Conservation (phyloP, 306 rosid species). For the Adenanthera pavonina region DNA sequence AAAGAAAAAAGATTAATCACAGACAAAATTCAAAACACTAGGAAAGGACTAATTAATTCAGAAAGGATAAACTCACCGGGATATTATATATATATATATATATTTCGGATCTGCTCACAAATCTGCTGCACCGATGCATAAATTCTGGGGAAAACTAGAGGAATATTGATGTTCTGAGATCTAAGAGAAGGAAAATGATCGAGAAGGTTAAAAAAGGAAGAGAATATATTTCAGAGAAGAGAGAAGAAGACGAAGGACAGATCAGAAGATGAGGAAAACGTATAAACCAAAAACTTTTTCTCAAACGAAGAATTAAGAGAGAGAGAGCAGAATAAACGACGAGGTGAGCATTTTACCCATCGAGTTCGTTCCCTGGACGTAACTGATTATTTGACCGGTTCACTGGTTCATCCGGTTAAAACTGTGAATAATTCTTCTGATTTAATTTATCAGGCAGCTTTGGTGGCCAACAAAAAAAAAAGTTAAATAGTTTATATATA, state of each 20-base stretch:
- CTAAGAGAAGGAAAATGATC: not conserved
- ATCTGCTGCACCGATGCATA: not conserved
- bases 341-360: not conserved
- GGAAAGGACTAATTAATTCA: not conserved
- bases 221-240: not conserved
- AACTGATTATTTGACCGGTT: not conserved
- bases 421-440: not conserved
- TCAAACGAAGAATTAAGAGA: not conserved
- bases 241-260: not conserved
- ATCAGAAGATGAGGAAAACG: not conserved
- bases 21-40: not conserved
- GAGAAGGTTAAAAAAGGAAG: not conserved
- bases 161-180: not conserved
- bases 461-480: not conserved
- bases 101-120: not conserved
- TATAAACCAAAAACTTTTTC: not conserved
- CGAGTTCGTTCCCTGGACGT: not conserved
- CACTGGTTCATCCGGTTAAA: slow-evolving; percentile 38
- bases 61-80: not conserved
- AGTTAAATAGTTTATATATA: not conserved
- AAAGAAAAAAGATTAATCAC: too few relatives aligned
- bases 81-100: not conserved
- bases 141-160: not conserved
- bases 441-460: not conserved
- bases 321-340: not conserved